Percentiles rank a stretch among this genome's conserved stretches.
Evolutionary conservation across 169 alveolate genomes (phyloP).

Genomic region (Perkinsus chesapeaki): DNA sequence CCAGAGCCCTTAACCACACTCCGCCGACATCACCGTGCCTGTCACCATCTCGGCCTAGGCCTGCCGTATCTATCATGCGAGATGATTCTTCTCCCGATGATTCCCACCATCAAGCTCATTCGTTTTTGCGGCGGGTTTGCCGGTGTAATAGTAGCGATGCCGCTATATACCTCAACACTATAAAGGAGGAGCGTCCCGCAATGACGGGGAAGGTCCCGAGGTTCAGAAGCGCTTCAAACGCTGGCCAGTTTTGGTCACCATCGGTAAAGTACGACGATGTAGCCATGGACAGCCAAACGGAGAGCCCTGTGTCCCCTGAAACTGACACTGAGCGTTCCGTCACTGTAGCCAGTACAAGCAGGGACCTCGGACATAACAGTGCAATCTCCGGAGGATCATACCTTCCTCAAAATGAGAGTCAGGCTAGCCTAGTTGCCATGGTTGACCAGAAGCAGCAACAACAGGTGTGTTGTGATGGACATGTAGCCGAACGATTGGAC

Average conservation of each 20-base stretch:
- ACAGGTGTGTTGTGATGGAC: background rate
- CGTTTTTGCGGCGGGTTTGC: background rate
- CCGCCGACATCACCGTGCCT: background rate
- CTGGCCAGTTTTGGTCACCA: background rate
- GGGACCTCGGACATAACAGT: background rate
- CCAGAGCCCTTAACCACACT: too few species aligned
- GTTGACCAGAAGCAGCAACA: background rate
- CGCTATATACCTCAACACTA: background rate
- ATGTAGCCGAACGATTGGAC: background rate
- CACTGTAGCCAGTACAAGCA: background rate
- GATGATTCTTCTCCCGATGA: background rate
- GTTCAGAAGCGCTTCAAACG: background rate
- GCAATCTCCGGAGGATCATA: background rate
- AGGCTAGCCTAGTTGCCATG: background rate
- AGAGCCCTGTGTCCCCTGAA: background rate
- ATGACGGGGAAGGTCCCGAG: background rate
- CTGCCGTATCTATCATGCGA: background rate
- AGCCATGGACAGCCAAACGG: background rate
- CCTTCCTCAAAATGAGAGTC: background rate
- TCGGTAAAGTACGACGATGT: background rate
- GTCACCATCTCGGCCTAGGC: background rate
- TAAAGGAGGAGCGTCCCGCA: background rate
- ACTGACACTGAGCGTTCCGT: background rate
- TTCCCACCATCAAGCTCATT: background rate
- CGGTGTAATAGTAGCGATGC: background rate